Evolutionary conservation across 1,284 basidiomycete genomes (phyloP), one percentile per base, ranked within the genome.

Genomic region (Naganishia liquefaciens): DNA sequence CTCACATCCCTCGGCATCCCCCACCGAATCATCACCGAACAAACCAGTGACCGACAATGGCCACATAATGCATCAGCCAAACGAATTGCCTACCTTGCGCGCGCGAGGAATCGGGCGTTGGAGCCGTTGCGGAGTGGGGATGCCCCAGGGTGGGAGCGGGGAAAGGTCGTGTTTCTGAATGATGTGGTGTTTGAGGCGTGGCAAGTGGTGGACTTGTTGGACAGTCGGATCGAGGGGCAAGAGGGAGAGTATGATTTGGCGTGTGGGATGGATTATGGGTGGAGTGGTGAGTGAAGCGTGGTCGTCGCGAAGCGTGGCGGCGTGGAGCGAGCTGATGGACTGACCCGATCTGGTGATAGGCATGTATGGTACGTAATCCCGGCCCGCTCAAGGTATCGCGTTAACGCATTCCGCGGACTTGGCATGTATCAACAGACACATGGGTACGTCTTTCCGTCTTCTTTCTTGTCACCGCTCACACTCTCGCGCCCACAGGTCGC

Each of bases 201-300:
- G 68, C 77, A 78, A 37, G 72, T 83, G 11, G 70, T 84, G 47
- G 79, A 83, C 51, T 78, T 86, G 13, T 72, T 85, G 51, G 75
- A 77, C 28, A 85, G 84, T 6, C 76, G 64, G 3, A 23, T 65
- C 17, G 70, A 68, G n/a, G 68, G 55, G 21, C 57, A 66, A 76
- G 50, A 73, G 78, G 21, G 82, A 81, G 13, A 71, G 77, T 86
- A 82, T 68, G 85, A 86, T 68, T 82, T 85, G 73, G 84, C 78
- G 7, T 86, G 85, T 63, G 85, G 79, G 15, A 74, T 84, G 69
- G 85, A 86, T 75, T 82, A 82, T 51, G 77, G 75, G 27, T 73
- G 78, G 49, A 74, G 77, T 28, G 77, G 78, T 73, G 77, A 80
- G 71, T 70, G n/a, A n/a, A n/a, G n/a, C n/a, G n/a, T n/a, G n/a